Base-by-base conservation (phyloP, 176 grass and related monocot species). In the Puccinellia tenuiflora region DNA sequence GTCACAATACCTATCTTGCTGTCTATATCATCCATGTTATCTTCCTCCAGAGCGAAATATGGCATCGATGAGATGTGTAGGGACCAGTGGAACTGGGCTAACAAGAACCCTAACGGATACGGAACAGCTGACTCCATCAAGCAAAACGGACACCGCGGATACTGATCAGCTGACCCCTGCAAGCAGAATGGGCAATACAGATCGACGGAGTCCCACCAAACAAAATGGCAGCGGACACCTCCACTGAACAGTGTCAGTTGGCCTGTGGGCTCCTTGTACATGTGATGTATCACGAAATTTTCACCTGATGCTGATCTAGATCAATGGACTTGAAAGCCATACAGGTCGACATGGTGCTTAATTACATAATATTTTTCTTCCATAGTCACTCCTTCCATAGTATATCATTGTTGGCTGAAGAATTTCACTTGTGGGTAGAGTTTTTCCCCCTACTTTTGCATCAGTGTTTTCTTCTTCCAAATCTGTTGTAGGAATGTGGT, bases 11-110 rank as follows among this genome's bases (percentile, higher is more conserved):
- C 29, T 76, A 73, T 83, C 45, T 62, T 64, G 12, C 31, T 67
- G 48, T 47, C 34, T 63, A 72, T 51, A 45, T 75, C 20, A 47
- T 57, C 72, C 59, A 65, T 29, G 6, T 18, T 24, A 11, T 88
- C 79, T 73, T 39, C 87, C 31, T 84, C 34, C 82, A 97, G 94
- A 86, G 89, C 91, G 12, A 93, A 93, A 66, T 97, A 86, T 72
- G 82, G 91, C 22, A 93, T 97, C 30, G 65, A 83, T 77, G 91
- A 97, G 73, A 97, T 97, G 91, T 97, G 94, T 60, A 78, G 86
- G 77, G 94, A 97, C 81, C 91, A 90, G 25, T 97, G 94, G 94
- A 97, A 97, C 63, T 93, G 94, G 94, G 91, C 86, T 69, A 91
- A 89, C 82, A 97, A 97, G 80, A 93, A 93, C 79, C 94, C 94